Evolutionary conservation across 2,329 filamentous ascomycete genomes (phyloP), one percentile per base, ranked within the genome.

Genomic region (Emergomyces orientalis): DNA sequence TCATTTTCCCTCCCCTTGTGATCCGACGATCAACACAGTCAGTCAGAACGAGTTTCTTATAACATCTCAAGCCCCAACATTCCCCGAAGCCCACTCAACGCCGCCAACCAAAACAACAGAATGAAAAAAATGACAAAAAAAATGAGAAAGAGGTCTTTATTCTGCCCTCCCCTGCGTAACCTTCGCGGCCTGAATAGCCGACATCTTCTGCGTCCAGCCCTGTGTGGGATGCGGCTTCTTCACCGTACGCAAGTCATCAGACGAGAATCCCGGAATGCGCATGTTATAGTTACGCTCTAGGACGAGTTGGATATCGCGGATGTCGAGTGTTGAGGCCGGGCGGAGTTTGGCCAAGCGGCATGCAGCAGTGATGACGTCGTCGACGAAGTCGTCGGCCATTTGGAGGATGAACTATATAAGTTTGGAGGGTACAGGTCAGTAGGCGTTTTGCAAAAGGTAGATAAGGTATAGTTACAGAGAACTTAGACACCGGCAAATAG

Each of bases 141-240:
- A n/a, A n/a, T n/a, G n/a, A n/a, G n/a, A n/a, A n/a, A n/a, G n/a
- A n/a, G n/a, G n/a, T n/a, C n/a, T n/a, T 32, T 37, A 77, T 64
- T 79, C 77, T 37, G 71, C 67, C 60, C 75, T 76, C 2, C 77
- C 77, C 64, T 79, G 77, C 2, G 77, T 79, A 27, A 79, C 91
- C 80, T 97, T 97, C 56, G 91, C 91, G 1, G 92, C 93, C 77
- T 96, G 91, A 19, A 99, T 88, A 30, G 94, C 93, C 71, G 91
- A 93, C 88, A 99, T 95, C 82, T 99, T 99, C 68, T 89, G 88
- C 65, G 94, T 93, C 91, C 94, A 99, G 27, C 86, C 89, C 19
- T 88, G 80, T 25, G 91, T 87, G 1, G 94, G 94, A 73, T 94
- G 89, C 61, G 95, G 88, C 80, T 97, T 97, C 74, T 92, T 88